Evolutionary conservation across 2,329 filamentous ascomycete genomes (phyloP), one percentile per base, ranked within the genome.

Genomic region (Sphaerulina musiva): DNA sequence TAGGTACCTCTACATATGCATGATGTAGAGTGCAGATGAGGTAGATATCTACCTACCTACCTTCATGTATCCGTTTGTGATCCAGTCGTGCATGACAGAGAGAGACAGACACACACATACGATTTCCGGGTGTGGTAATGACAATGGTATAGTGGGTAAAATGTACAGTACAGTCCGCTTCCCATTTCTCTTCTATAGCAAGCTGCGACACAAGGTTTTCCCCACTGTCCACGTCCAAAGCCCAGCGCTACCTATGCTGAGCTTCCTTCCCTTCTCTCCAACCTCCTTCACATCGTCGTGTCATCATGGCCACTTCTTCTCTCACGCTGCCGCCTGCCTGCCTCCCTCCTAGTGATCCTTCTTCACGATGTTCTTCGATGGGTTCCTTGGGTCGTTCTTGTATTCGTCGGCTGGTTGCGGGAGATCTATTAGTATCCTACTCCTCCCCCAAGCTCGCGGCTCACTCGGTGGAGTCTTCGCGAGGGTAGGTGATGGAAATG

Each of bases 361-460:
- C 48, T 59, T 65, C 64, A 71, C 73, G 46, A 66, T 68, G 51
- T 79, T 77, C 63, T 46, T 46, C 20, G 47, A 43, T 53, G 84
- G 84, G 82, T 96, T 96, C 75, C 91, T 85, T 64, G 91, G 89
- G 77, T 97, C 92, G 80, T 95, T 95, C 85, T 91, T 95, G 83
- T 82, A 96, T 79, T 97, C 89, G 67, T 87, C 88, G 78, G 84
- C 92, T 97, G 66, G 66, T 61, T 26, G 42, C 39, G 8, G 12
- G 34, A 31, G 53, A 36, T 59, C 53, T 57, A 52, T 54, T 38
- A 38, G 34, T n/a, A 11, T 38, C n/a, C 40, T 38, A 11, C 34
- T 5, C 12, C 12, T 38, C 34, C 12, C 12, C 5, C 10, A 9
- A 11, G 34, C 34, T n/a, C 10, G 34, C 34, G 6, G 2, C 34